Evolutionary conservation across 306 rosid species (phyloP).

Genomic region (Rosa rugosa): DNA sequence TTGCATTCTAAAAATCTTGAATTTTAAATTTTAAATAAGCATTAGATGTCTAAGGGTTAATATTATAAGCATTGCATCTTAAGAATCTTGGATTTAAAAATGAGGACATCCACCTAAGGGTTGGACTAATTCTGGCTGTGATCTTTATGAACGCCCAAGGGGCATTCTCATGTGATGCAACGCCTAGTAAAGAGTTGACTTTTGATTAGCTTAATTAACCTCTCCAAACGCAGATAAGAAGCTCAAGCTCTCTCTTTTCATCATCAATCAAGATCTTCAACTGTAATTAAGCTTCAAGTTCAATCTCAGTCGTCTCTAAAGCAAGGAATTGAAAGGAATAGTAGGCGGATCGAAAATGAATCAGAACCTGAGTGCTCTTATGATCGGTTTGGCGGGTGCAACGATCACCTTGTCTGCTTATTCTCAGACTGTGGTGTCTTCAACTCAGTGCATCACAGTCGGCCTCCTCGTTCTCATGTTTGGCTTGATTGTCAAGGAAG

Average conservation of each 20-base stretch:
- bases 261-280: neutral
- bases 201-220: conserved; percentile 1
- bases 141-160: conserved; percentile 17
- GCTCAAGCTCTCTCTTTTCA: neutral
- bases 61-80: neutral
- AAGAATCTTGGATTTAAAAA: neutral
- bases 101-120: neutral
- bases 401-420: conserved; percentile 60
- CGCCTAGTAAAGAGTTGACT: conserved; percentile 18
- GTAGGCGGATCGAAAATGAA: conserved; percentile 39
- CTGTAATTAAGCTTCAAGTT: neutral
- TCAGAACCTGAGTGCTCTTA: conserved; percentile 43
- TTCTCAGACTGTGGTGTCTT: conserved; percentile 57
- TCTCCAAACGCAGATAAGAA: neutral
- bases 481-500: conserved; percentile 74
- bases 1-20: no score
- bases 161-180: conserved; percentile 8
- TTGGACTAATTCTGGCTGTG: conserved; percentile 9
- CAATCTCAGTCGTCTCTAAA: neutral
- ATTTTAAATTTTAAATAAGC: no score
- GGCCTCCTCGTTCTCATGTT: conserved; percentile 75
- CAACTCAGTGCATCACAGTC: conserved; percentile 53
- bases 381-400: conserved; percentile 78
- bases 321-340: neutral
- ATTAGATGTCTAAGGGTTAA: no score